Base-by-base conservation (phyloP, 164 flowering plant species). In the Magnolia kwangsiensis region DNA sequence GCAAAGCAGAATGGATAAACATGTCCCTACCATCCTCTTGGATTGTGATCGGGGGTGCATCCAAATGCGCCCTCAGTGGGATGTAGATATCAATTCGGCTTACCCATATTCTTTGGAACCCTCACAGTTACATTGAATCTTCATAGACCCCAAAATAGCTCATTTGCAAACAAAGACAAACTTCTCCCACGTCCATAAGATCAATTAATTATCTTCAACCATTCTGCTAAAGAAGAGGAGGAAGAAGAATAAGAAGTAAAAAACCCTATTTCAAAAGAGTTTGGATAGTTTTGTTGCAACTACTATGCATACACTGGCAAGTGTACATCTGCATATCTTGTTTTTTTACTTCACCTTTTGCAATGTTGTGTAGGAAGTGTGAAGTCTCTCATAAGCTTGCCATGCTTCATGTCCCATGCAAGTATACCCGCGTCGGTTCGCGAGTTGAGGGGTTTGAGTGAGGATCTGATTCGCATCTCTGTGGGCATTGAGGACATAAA, bases 351-450 rank as follows among this genome's bases (percentile, higher is more conserved):
- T 10, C 3, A 70, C 27, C 16, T 18, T 16, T 50, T 10, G 14
- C 58, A 50, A 72, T 51, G 31, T 72, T 59, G 20, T 68, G 61
- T 80, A 93, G 98, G 99, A 75, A 93, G 99, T 82, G 98, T 94
- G 75, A 96, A 96, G 84, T 94, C 98, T 18, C 98, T 96, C 37
- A 94, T 94, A 73, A 96, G 98, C 91, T 77, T 96, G 95, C 98
- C 98, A 2, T 92, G 99, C 89, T 96, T 94, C 75, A 94, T 96
- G 99, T 94, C 98, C 29, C 98, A 96, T 88, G 96, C 98, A 78
- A 87, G 90, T 83, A 94, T 96, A 82, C 98, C 99, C 16, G 89
- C 88, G 63, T 87, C 85, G 27, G 95, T 90, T 21, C 95, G 99
- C 1, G 94, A 94, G 79, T 90, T 95, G 18, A 85, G 99, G 79